These are phyloP conservation scores for Ustilago curta DNA, from an alignment of 1,284 basidiomycete genomes.

Conservation along the genomic window DNA sequence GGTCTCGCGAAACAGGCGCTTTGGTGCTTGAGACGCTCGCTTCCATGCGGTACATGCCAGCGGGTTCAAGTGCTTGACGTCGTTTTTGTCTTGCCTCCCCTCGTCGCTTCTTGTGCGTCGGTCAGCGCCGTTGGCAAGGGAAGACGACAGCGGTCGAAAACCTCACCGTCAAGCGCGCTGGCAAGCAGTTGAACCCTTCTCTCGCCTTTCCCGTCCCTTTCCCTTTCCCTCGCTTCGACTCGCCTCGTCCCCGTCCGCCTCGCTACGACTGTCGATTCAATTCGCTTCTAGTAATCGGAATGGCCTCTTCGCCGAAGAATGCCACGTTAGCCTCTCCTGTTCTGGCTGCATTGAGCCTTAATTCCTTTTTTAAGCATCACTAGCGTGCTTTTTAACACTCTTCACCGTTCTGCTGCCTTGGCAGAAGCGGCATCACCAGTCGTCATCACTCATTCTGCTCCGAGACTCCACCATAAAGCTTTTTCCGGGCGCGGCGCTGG, in stretches of 20 bases:
- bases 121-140: neutral
- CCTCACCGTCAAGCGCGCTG: too few relatives aligned
- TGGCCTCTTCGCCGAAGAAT: neutral
- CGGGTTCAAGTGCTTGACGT: conserved; percentile 24
- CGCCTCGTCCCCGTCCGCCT: too few relatives aligned
- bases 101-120: conserved; percentile 1
- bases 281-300: neutral
- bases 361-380: neutral
- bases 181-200: neutral
- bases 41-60: conserved; percentile 23
- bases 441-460: conserved; percentile 3
- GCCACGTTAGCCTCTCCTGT: neutral
- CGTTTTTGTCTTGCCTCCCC: neutral
- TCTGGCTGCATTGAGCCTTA: neutral
- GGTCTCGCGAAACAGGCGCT: neutral
- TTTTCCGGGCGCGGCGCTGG: neutral
- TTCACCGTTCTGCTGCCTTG: neutral
- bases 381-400: conserved; percentile 1
- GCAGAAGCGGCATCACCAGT: neutral
- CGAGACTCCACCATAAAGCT: neutral
- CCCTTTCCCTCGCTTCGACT: neutral
- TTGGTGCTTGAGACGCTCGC: neutral
- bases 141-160: too few relatives aligned
- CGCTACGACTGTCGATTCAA: neutral
- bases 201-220: too few relatives aligned